Percentiles rank a stretch among this genome's conserved stretches.
phyloP scores from a whole-genome alignment of 2,329 filamentous ascomycete species.

The Trichoderma oligosporum region DNA sequence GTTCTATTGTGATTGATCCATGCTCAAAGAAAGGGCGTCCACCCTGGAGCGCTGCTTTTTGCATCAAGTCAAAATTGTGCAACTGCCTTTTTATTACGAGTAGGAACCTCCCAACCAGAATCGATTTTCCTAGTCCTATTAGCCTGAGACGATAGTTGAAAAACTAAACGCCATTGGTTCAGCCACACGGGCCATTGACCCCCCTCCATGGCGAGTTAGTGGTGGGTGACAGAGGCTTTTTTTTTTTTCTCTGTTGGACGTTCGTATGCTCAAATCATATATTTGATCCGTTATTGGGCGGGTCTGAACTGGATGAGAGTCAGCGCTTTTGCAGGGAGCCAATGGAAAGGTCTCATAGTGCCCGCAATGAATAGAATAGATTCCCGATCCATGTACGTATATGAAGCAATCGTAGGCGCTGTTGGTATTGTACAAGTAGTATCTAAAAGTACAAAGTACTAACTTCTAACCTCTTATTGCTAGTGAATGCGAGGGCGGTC shows the following conservation, averaged over 20 bases:
- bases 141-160: constrained; percentile 9
- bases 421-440: not conserved
- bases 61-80: too few species aligned
- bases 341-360: constrained; percentile 6
- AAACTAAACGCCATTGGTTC: constrained; percentile 11
- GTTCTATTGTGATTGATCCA: too few species aligned
- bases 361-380: not conserved
- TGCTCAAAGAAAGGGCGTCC: too few species aligned
- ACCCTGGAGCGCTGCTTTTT: too few species aligned
- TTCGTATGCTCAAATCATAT: not conserved
- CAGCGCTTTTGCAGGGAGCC: constrained; percentile 1
- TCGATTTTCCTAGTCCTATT: not conserved
- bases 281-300: not conserved
- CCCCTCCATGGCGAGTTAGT: constrained; percentile 7
- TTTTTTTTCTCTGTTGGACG: not conserved
- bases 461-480: not conserved
- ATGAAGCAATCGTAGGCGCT: not conserved
- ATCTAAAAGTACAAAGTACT: not conserved
- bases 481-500: constrained; percentile 6
- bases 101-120: constrained; percentile 11
- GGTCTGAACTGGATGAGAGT: not conserved
- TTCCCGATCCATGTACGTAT: not conserved
- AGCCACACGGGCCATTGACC: constrained; percentile 6
- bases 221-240: not conserved
- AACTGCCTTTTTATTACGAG: too few species aligned